Evolutionary conservation across 495 filamentous ascomycete species (phyloP).

Genomic region (Neurospora sp.): DNA sequence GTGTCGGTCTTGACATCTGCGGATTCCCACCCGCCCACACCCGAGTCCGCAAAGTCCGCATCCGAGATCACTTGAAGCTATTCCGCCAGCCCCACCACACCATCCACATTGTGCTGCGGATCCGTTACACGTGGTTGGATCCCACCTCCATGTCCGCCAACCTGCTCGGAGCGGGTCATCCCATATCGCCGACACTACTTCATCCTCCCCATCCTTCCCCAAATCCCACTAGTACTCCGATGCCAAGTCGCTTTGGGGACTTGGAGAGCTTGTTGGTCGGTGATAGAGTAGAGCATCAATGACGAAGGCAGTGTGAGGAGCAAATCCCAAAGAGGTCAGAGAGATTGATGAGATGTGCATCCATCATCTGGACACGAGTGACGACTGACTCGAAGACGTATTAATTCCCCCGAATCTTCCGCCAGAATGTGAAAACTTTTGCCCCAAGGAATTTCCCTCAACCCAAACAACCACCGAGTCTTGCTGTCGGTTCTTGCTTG

Average conservation of each 20-base stretch:
- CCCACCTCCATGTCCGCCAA: constrained; percentile 20
- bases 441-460: background rate
- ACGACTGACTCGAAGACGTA: background rate
- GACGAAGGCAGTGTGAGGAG: background rate
- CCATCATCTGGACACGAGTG: background rate
- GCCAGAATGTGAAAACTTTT: background rate
- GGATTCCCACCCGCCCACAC: background rate
- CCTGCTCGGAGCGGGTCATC: background rate
- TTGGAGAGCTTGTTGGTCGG: background rate
- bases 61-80: background rate
- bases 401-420: background rate
- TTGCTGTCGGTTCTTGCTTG: background rate
- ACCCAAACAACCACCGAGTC: background rate
- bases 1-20: background rate
- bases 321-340: background rate
- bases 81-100: background rate
- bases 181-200: background rate
- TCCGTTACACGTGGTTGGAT: background rate
- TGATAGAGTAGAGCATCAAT: background rate
- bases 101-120: background rate
- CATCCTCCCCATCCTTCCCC: background rate
- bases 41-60: background rate
- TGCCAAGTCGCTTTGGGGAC: background rate
- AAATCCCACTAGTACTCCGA: constrained; percentile 18
- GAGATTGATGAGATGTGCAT: background rate